Percentiles rank a stretch among this genome's conserved stretches.
These are phyloP conservation scores for Stachybotrys chartarum DNA, from an alignment of 2,329 filamentous ascomycete genomes.

Conservation along the genomic window DNA sequence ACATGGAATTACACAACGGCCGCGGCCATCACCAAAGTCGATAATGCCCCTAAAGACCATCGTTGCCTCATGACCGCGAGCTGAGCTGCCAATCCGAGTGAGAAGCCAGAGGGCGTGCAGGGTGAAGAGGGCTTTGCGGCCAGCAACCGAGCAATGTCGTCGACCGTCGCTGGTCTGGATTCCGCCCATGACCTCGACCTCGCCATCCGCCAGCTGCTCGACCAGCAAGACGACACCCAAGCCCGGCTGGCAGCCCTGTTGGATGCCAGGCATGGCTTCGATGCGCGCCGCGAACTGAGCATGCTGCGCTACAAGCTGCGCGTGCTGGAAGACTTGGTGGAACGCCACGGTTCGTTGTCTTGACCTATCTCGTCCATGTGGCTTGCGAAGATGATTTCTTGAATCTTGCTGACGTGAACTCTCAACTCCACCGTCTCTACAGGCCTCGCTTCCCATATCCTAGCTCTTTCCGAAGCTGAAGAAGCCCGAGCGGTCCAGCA, in stretches of 20 bases:
- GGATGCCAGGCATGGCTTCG: constrained; percentile 38
- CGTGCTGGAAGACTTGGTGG: constrained; percentile 39
- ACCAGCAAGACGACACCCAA: constrained; percentile 47
- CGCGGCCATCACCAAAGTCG: not conserved
- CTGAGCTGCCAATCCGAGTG: not conserved
- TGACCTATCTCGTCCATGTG: constrained; percentile 2
- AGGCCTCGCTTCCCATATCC: constrained; percentile 25
- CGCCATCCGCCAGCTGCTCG: constrained; percentile 32
- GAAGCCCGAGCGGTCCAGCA: constrained; percentile 51
- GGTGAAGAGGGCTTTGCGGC: constrained; percentile 1
- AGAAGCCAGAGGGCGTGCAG: constrained; percentile 8
- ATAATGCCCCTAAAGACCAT: not conserved
- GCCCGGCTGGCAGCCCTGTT: constrained; percentile 41
- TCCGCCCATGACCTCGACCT: constrained; percentile 16
- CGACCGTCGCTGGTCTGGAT: constrained; percentile 3
- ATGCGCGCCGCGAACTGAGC: constrained; percentile 41
- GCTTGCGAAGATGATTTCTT: not conserved
- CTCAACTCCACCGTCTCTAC: not conserved
- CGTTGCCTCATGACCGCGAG: not conserved
- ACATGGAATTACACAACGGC: not conserved
- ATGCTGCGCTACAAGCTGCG: constrained; percentile 50
- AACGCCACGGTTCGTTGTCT: constrained; percentile 37
- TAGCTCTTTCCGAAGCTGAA: constrained; percentile 45
- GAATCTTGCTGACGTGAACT: constrained; percentile 1
- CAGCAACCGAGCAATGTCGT: not conserved